A percentile compares a stretch with the other conserved stretches of the same genome.
phyloP scores from a whole-genome alignment of 2,329 filamentous ascomycete genomes.

The Fusarium xylarioides region DNA sequence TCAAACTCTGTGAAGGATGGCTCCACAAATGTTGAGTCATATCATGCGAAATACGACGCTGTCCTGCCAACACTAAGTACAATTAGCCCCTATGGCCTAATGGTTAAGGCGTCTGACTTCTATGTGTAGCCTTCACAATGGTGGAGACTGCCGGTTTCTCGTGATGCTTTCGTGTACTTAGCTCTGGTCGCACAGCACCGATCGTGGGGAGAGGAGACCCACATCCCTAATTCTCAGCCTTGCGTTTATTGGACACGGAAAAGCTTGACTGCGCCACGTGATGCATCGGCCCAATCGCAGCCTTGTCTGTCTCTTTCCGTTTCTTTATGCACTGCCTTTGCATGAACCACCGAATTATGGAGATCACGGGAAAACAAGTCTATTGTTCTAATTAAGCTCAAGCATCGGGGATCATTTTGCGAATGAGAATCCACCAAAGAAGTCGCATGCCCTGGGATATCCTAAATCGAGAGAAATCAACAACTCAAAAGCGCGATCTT shows the following conservation, averaged over 20 bases:
- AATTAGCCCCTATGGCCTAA: not conserved
- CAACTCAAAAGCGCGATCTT: not conserved
- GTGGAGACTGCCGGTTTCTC: too few relatives aligned
- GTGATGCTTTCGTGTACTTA: not conserved
- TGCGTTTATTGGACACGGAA: not conserved
- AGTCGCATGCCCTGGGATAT: not conserved
- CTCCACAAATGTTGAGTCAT: not conserved
- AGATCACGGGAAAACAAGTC: not conserved
- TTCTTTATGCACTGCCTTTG: not conserved
- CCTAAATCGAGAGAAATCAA: not conserved
- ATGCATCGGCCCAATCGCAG: not conserved
- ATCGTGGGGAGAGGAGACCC: not conserved
- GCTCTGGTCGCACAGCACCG: too few relatives aligned
- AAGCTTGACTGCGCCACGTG: not conserved
- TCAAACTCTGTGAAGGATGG: not conserved
- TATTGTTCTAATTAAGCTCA: not conserved
- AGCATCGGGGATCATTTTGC: not conserved
- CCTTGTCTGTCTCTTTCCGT: not conserved
- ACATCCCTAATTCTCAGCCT: not conserved
- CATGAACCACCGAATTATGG: not conserved
- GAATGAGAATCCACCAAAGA: rapidly evolving
- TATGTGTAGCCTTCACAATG: too few relatives aligned
- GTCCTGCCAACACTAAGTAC: not conserved
- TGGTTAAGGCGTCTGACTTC: not conserved
- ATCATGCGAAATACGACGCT: rapidly evolving